Evolutionary conservation across 495 filamentous ascomycete species (phyloP), one percentile per base, ranked within the genome.

Genomic region (Aspergillus haitiensis): DNA sequence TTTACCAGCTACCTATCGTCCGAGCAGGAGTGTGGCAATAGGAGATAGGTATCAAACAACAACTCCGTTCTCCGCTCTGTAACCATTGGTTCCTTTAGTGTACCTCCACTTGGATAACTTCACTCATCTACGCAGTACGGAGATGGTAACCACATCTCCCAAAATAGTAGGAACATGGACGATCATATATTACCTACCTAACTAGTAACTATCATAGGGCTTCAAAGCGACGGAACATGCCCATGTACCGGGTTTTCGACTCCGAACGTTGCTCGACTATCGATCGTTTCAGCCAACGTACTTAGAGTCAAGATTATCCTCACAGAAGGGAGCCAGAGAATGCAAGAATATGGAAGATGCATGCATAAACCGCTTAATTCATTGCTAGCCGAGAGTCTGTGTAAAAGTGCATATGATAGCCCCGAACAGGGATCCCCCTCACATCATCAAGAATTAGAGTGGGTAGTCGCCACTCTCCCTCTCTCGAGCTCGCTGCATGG

Each of bases 391-490:
- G 12, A 60, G 50, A 37, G 21, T 27, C 42, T 42, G 15, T 50
- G 37, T 37, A 35, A 46, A 44, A 59, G 18, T 37, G 58, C 60
- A 64, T 61, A 63, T 63, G 60, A 65, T 68, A 61, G 56, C 59
- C 44, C 59, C 59, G 59, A 67, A 27, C 35, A 11, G 27, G 31
- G 31, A 32, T 51, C 40, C n/a, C 65, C 65, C 65, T 68, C 60
- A 61, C 66, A 65, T 63, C 32, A 21, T 10, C 21, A 18, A 40
- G 52, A 46, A 15, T 4, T 46, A 11, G 7, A 37, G 53, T 15
- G 18, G 16, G 7, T 44, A 12, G 35, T 18, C 13, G 15, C 32
- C n/a, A 27, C 47, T 44, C 37, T 44, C 37, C 55, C 35, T 50
- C 45, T 50, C 46, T 39, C 54, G 57, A 27, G 21, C 39, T 42